Percentiles rank a stretch among this genome's conserved stretches.
phyloP scores from a whole-genome alignment of 768 basidiomycete genomes.

The Mrakia blollopis region DNA sequence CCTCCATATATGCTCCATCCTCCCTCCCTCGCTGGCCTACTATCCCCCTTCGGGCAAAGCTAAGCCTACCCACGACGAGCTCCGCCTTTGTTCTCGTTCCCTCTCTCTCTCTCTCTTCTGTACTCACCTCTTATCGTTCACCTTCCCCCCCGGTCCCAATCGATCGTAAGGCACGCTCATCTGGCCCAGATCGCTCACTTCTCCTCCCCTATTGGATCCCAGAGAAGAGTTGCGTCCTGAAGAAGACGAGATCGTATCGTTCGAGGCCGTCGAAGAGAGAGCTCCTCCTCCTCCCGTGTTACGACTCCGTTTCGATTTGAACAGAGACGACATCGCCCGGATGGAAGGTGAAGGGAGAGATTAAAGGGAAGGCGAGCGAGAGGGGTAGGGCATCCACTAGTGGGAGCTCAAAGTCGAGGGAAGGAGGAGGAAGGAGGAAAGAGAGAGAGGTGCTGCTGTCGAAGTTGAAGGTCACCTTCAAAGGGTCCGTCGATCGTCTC shows the following conservation, averaged over 20 bases:
- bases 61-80: background rate
- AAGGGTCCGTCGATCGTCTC: background rate
- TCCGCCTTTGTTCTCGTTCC: background rate
- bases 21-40: background rate
- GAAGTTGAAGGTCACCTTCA: background rate
- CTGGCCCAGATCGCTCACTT: constrained; percentile 26
- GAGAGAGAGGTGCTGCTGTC: background rate
- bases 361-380: background rate
- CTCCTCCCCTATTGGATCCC: constrained; percentile 3
- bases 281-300: background rate
- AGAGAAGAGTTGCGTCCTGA: background rate
- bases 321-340: constrained; percentile 8
- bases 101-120: background rate
- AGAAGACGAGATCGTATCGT: background rate
- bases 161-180: constrained; percentile 32
- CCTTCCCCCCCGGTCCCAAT: constrained; percentile 18
- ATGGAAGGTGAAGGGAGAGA: background rate
- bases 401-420: background rate
- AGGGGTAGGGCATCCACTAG: background rate
- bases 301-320: constrained; percentile 31
- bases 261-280: background rate
- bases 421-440: background rate
- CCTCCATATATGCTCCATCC: background rate
- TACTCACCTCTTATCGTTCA: constrained; percentile 17
- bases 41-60: background rate